Evolutionary conservation across 352 stramenopile species (phyloP), one percentile per base, ranked within the genome.

Genomic region (Phytophthora fragariaefolia): DNA sequence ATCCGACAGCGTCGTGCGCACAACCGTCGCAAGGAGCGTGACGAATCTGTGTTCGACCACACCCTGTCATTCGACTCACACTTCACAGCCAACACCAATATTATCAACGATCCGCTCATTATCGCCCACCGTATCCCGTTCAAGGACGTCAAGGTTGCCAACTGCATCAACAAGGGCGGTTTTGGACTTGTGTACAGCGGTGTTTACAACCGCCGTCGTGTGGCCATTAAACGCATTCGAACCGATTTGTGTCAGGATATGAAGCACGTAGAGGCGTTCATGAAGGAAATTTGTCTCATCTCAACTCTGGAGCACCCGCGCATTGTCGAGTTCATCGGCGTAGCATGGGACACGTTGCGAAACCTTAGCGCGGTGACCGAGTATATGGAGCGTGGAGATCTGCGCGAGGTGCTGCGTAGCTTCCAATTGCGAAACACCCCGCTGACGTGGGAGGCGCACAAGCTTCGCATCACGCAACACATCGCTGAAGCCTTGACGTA

Each of bases 361-460:
- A 84, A 91, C 45, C 48, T 92, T 0, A 79, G 67, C 4, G 75
- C 78, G 5, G 80, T 92, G 34, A 90, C 78, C 6, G 84, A 93
- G 69, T 88, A 87, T 54, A 91, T 93, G 84, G 82, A 91, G 15
- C 77, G 75, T 43, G 84, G 84, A 2, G 83, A 93, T 49, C 57
- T 93, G 15, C 82, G 82, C 4, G 80, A 86, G 13, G 77, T 93
- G 20, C 55, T 93, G 40, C 73, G 73, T 4, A 73, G 61, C 15
- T 83, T 80, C 62, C 79, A 87, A 48, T 48, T 79, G 36, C 71
- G 73, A 8, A 82, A 82, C 52, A 78, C 52, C 6, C 61, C 61
- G 6, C 40, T 85, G 12, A 87, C 69, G 43, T 91, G 77, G 80
- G 70, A 76, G 6, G 72, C 58, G 3, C 68, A 87, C 56, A 92